These are phyloP conservation scores for Trichoderma asperellum DNA, from an alignment of 2,329 filamentous ascomycete species.

Conservation along the genomic window DNA sequence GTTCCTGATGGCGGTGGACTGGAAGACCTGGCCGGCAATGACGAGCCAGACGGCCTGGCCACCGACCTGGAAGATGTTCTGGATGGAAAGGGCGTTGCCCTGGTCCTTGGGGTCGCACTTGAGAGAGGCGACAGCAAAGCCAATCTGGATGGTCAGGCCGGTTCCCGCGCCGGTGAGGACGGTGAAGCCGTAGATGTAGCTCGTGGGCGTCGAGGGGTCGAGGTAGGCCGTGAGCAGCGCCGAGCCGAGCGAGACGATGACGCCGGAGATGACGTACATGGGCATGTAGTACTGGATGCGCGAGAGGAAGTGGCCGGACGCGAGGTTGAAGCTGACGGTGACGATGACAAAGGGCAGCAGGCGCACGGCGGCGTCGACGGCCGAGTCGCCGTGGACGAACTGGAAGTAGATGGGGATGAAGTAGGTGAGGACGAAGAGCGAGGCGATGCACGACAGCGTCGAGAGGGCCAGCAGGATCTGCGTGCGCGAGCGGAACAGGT, in stretches of 20 bases:
- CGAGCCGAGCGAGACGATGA: conserved; percentile 27
- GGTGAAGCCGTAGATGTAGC: conserved; percentile 31
- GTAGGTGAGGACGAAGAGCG: conserved; percentile 29
- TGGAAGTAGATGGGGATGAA: conserved; percentile 33
- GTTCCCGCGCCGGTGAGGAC: conserved; percentile 29
- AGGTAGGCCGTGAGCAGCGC: conserved; percentile 20
- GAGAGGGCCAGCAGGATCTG: conserved; percentile 30
- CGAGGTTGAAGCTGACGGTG: conserved; percentile 14
- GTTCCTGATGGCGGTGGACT: conserved; percentile 37
- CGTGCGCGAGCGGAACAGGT: conserved; percentile 13
- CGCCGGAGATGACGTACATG: conserved; percentile 25
- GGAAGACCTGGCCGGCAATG: conserved; percentile 38
- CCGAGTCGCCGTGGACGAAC: conserved; percentile 29
- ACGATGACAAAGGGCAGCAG: conserved; percentile 28
- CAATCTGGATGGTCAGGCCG: conserved; percentile 33
- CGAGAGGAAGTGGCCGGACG: conserved; percentile 18
- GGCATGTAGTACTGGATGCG: conserved; percentile 28
- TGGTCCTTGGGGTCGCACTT: neutral
- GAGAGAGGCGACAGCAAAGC: conserved; percentile 38
- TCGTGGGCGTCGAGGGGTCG: conserved; percentile 18
- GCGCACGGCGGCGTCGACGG: conserved; percentile 29
- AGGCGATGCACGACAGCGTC: conserved; percentile 20
- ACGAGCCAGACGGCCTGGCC: conserved; percentile 33
- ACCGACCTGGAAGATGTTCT: conserved; percentile 38
- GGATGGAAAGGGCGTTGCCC: conserved; percentile 29